Evolutionary conservation across 306 rosid species (phyloP).

Genomic region (Cicer arietinum): DNA sequence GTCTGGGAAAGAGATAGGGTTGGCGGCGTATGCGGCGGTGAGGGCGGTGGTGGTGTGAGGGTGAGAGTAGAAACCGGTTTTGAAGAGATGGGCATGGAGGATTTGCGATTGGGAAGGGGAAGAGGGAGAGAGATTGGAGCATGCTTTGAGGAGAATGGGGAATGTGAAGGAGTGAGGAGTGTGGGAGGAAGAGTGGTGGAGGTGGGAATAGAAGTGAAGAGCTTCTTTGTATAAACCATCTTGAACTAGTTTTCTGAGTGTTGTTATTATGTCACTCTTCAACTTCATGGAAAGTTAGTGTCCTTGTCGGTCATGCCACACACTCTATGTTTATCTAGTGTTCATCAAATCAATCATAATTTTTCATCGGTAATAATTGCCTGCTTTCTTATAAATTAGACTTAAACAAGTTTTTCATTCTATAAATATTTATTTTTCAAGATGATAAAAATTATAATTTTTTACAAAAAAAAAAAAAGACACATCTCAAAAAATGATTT

Average conservation of each 20-base stretch:
- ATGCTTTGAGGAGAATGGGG: constrained; percentile 80
- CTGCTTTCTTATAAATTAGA: no score
- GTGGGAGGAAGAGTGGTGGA: constrained; percentile 43
- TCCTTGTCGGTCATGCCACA: neutral
- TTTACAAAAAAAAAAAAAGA: no score
- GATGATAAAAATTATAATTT: no score
- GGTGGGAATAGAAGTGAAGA: constrained; percentile 49
- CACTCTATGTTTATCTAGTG: neutral
- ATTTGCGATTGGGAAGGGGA: constrained; percentile 47
- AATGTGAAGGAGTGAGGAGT: constrained; percentile 60
- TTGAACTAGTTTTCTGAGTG: constrained; percentile 52
- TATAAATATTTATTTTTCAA: no score
- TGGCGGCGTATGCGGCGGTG: constrained; percentile 44
- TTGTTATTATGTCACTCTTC: constrained; percentile 46
- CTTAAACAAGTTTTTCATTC: no score
- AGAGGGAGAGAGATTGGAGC: constrained; percentile 51
- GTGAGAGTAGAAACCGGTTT: constrained; percentile 60
- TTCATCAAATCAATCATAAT: no score
- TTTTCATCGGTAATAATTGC: no score
- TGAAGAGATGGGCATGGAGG: constrained; percentile 64
- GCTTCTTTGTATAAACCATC: constrained; percentile 70
- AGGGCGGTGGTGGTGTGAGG: constrained; percentile 68
- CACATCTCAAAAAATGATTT: no score
- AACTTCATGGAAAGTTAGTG: constrained; percentile 54
- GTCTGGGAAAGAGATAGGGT: constrained; percentile 31